phyloP scores from a whole-genome alignment of 2,329 filamentous ascomycete genomes.

The Chaetomium olivaceum region DNA sequence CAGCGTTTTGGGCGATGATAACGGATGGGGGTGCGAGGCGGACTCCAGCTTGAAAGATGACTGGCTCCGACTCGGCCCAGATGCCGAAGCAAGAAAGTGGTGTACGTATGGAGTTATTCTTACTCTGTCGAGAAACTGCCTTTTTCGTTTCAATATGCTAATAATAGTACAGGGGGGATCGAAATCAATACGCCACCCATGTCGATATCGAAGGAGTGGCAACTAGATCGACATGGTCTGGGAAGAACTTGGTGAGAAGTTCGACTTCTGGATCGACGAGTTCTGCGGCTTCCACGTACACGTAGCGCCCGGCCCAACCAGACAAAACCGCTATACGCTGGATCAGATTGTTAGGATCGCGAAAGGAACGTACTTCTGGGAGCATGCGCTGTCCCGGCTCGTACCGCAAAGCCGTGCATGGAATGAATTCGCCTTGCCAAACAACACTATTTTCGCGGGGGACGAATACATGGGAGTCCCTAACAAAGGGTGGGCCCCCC shows the following conservation, averaged over 20 bases:
- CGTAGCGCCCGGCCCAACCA: background rate
- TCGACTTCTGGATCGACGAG: background rate
- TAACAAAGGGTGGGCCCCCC: background rate
- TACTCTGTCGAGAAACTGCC: background rate
- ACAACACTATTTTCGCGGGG: background rate
- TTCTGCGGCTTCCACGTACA: background rate
- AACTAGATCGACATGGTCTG: background rate
- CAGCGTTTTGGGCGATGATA: background rate
- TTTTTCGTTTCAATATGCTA: background rate
- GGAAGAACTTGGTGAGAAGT: background rate
- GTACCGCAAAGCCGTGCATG: background rate
- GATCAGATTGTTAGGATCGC: background rate
- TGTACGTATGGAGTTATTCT: background rate
- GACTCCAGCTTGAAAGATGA: background rate
- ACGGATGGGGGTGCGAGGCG: background rate
- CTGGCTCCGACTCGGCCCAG: background rate
- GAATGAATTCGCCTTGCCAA: background rate
- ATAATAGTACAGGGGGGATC: background rate
- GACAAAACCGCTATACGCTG: background rate
- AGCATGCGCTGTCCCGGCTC: background rate
- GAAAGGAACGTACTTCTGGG: background rate
- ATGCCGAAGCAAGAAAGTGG: background rate
- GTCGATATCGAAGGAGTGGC: background rate
- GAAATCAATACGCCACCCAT: background rate
- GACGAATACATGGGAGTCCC: background rate